Evolutionary conservation across 257 asterid species (phyloP).

Genomic region (Plantago major): DNA sequence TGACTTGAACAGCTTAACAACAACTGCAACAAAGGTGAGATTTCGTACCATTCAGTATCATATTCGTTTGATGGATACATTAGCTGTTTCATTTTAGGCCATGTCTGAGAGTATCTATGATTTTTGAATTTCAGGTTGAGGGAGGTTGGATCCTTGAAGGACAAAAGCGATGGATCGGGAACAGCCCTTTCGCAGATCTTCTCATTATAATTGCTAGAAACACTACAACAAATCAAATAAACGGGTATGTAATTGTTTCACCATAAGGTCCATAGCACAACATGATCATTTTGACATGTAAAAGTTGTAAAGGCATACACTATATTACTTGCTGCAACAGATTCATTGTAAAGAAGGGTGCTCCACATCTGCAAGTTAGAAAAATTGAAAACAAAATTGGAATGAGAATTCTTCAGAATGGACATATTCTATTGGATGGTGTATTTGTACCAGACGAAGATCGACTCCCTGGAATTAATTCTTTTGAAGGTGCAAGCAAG

Average conservation of each 20-base stretch:
- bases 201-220: constrained; percentile 81
- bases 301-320: background rate
- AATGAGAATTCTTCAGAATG: constrained; percentile 86
- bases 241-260: constrained; percentile 46
- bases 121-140: constrained; percentile 58
- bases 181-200: constrained; percentile 91
- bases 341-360: constrained; percentile 70
- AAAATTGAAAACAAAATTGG: constrained; percentile 96
- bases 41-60: constrained; percentile 12
- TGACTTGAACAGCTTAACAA: constrained; percentile 80
- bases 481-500: constrained; percentile 90
- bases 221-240: constrained; percentile 69
- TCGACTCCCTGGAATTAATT: constrained; percentile 78
- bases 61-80: background rate
- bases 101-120: constrained; percentile 6
- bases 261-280: no score
- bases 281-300: no score
- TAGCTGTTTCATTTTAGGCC: background rate
- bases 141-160: constrained; percentile 99
- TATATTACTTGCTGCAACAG: constrained; percentile 31
- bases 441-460: constrained; percentile 94
- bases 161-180: constrained; percentile 98
- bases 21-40: constrained; percentile 83
- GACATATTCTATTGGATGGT: constrained; percentile 68
- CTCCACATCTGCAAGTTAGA: constrained; percentile 84